A percentile compares a stretch with the other conserved stretches of the same genome.
Evolutionary conservation across 2,329 filamentous ascomycete genomes (phyloP).

Genomic region (Trichophyton schoenleinii): DNA sequence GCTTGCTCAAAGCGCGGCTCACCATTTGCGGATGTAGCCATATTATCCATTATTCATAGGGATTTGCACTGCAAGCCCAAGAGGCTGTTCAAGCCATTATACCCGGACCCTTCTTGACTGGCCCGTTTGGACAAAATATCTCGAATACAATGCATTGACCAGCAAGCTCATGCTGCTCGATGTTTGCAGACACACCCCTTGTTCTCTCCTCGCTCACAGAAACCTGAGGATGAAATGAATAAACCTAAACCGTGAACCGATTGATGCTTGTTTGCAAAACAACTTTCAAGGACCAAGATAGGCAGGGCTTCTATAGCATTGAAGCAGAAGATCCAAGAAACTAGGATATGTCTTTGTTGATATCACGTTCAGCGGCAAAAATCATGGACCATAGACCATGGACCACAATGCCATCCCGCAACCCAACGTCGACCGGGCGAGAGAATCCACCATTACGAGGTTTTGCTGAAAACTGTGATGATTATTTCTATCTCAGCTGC

Average conservation of each 20-base stretch:
- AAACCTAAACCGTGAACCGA: background rate
- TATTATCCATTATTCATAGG: background rate
- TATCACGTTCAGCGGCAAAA: background rate
- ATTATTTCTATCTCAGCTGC: background rate
- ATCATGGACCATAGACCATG: background rate
- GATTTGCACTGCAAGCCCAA: background rate
- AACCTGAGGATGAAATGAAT: background rate
- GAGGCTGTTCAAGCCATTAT: background rate
- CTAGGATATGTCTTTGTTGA: background rate
- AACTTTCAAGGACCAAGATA: background rate
- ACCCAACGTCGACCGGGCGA: background rate
- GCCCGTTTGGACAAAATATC: background rate
- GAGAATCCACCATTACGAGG: background rate
- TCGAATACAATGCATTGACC: background rate
- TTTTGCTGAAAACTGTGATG: background rate
- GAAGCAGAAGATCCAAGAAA: background rate
- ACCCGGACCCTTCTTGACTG: background rate
- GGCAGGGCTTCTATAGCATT: background rate
- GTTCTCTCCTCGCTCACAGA: background rate
- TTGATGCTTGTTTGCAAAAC: background rate
- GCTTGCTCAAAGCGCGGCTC: background rate
- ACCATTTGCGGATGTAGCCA: background rate
- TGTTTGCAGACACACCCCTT: background rate
- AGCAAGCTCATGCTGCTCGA: background rate
- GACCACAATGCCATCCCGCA: background rate